Evolutionary conservation across 208 protist genomes (phyloP), one percentile per base, ranked within the genome.

Genomic region (Leishmania tarentolae): DNA sequence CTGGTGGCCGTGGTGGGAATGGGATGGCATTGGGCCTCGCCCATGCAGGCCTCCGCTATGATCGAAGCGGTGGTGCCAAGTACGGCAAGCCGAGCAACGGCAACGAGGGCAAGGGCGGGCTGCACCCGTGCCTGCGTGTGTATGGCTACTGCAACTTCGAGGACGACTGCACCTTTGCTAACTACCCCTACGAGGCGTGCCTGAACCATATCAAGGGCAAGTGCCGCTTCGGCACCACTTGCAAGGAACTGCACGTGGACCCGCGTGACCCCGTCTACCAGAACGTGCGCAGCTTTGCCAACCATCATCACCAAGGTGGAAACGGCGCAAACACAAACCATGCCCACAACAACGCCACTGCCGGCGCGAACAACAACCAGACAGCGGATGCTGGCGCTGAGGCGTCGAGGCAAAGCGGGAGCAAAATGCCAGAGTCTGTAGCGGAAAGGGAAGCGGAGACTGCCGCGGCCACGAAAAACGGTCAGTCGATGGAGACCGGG

Each of bases 141-240:
- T 97, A 95, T 83, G 92, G 94, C 31, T 88, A 83, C 77, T 97
- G 94, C 88, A 97, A 97, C 87, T 97, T 96, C 81, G 92, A 93
- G 76, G 88, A 93, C 57, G 92, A 96, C 81, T 97, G 94, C 86
- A 91, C 90, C 61, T 97, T 96, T 69, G 94, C 94, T 21, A 87
- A 95, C 79, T 97, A 97, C 80, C 94, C 94, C 13, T 97, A 92
- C 76, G 92, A 94, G 81, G 94, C 94, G 1, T 97, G 94, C 78
- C 88, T 97, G 19, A 96, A 96, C 85, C 87, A 94, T 85, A 96
- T 97, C 75, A 97, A 97, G 83, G 94, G 94, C 42, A 97, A 97
- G 84, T 97, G 94, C 79, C 94, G 93, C 81, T 96, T 96, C 81
- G 92, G 93, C 8, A 70, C 86, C 35, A 86, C 90, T 44, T 97